A percentile compares a stretch with the other conserved stretches of the same genome.
phyloP scores from a whole-genome alignment of 305 asterid species.

The Solanum aculeatissimum region DNA sequence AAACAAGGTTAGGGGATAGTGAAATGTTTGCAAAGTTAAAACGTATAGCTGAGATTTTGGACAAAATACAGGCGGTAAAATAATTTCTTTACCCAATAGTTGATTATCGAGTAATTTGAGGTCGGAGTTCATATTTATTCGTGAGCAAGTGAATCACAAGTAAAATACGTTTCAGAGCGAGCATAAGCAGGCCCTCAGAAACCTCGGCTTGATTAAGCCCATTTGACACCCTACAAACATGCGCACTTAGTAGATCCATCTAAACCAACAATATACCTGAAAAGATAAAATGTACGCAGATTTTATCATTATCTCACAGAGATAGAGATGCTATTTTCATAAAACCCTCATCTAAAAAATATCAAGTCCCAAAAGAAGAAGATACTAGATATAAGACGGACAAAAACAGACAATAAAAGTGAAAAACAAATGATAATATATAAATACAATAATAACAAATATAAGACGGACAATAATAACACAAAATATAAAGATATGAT shows the following conservation, averaged over 20 bases:
- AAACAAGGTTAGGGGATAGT: neutral
- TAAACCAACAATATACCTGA: too few species aligned
- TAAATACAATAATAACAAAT: too few species aligned
- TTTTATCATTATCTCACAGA: too few species aligned
- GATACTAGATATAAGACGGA: too few species aligned
- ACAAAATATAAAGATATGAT: too few species aligned
- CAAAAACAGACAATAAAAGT: too few species aligned
- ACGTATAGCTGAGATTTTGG: neutral
- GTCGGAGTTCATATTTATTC: neutral
- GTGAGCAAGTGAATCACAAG: neutral
- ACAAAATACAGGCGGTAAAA: neutral
- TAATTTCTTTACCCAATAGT: neutral
- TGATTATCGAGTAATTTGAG: neutral
- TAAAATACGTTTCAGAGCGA: neutral
- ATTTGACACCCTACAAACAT: neutral
- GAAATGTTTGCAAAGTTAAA: neutral
- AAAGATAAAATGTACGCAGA: too few species aligned
- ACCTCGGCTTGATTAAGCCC: neutral
- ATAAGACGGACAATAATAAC: too few species aligned
- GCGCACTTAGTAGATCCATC: neutral
- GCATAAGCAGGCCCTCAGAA: neutral
- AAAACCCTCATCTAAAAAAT: too few species aligned
- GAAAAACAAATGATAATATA: too few species aligned
- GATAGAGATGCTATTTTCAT: too few species aligned
- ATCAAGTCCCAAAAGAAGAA: too few species aligned